Evolutionary conservation across 441 rosid species (phyloP).

Genomic region (Cnidoscolus chayamansa): DNA sequence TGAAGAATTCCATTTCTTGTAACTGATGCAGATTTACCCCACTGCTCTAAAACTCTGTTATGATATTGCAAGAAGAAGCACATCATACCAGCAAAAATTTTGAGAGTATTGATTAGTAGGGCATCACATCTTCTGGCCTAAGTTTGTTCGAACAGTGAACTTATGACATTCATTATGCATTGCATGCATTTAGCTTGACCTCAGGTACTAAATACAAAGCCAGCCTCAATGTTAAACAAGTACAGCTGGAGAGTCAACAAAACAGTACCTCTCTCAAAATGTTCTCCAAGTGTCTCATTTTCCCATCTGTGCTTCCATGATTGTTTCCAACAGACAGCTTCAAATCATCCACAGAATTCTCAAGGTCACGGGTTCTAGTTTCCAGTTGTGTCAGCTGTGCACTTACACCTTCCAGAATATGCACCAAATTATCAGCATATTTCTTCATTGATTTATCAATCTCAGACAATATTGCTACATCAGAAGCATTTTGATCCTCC

Average conservation of each 20-base stretch:
- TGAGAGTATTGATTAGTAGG: neutral
- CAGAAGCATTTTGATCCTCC: slow-evolving; percentile 43
- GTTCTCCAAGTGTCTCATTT: slow-evolving; percentile 76
- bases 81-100: neutral
- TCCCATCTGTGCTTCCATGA: slow-evolving; percentile 74
- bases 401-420: slow-evolving; percentile 66
- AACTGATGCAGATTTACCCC: no score
- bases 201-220: neutral
- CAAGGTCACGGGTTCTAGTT: slow-evolving; percentile 60
- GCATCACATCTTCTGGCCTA: neutral
- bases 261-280: slow-evolving; percentile 68
- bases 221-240: slow-evolving; percentile 5
- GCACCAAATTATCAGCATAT: slow-evolving; percentile 60
- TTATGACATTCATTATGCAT: neutral
- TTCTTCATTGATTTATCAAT: slow-evolving; percentile 71
- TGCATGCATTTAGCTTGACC: slow-evolving; percentile 3
- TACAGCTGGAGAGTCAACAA: neutral
- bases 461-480: slow-evolving; percentile 46
- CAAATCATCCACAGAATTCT: slow-evolving; percentile 75
- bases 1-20: neutral
- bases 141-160: neutral
- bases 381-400: slow-evolving; percentile 79
- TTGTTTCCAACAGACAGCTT: slow-evolving; percentile 70
- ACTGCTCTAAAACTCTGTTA: neutral
- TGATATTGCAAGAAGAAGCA: neutral